phyloP scores from a whole-genome alignment of 768 basidiomycete genomes.

The Galerina sulciceps region DNA sequence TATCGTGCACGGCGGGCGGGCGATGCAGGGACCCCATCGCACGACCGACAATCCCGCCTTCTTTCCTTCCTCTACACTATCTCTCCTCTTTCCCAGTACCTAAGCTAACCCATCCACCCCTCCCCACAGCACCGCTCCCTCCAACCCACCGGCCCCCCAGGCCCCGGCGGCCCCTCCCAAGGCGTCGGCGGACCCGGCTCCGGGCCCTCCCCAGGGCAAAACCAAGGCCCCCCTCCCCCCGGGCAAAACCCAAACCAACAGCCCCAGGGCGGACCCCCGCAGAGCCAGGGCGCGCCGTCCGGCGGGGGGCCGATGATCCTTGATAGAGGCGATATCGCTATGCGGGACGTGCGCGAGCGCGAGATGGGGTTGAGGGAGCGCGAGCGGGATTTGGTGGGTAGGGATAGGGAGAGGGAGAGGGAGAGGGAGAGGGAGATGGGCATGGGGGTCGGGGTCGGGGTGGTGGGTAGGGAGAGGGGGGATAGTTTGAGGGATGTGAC shows the following conservation, averaged over 20 bases:
- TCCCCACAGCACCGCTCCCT: constrained; percentile 12
- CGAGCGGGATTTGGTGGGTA: too few relatives aligned
- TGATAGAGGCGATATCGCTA: neutral
- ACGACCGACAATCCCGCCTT: neutral
- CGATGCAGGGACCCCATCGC: neutral
- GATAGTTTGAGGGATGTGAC: neutral
- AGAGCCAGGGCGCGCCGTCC: too few relatives aligned
- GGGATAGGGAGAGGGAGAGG: too few relatives aligned
- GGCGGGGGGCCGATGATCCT: constrained; percentile 11
- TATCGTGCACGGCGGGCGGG: too few relatives aligned
- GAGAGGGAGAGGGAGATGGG: too few relatives aligned
- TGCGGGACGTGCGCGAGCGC: neutral
- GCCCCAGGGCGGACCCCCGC: too few relatives aligned
- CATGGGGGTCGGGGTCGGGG: too few relatives aligned
- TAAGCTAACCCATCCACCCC: neutral
- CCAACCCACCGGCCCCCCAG: constrained; percentile 14
- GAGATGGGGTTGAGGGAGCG: neutral
- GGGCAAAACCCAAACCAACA: neutral
- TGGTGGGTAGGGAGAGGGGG: too few relatives aligned
- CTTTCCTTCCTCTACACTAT: neutral
- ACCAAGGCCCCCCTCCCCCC: neutral
- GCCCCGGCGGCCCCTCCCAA: neutral
- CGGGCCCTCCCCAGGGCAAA: neutral
- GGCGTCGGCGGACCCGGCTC: neutral
- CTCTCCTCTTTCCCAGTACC: neutral